Base-by-base conservation (phyloP, 2,329 filamentous ascomycete genomes). In the Gnomoniopsis sp. region DNA sequence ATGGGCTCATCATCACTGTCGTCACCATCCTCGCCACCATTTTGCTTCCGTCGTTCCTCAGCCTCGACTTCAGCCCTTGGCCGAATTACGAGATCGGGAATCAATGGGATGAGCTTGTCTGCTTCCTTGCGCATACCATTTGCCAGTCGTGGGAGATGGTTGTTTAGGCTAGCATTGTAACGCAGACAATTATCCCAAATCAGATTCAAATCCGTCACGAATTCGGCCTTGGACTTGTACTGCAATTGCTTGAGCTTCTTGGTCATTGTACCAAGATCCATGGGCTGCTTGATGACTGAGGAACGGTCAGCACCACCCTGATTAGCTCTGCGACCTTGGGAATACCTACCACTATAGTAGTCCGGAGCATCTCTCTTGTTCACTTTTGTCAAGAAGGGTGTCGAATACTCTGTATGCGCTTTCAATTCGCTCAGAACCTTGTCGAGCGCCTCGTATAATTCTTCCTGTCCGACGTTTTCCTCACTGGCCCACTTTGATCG, bases 401-500 rank as follows among this genome's bases (percentile, higher is more conserved):
- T 91, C 1, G 95, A 97, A 73, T 97, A 96, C 73, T 99, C 95
- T 2, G 92, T 96, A 77, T 96, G 93, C 38, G 95, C 95, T 74
- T 98, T 98, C 57, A 99, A 85, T 72, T 98, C 93, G 69, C 93
- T 96, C 68, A 99, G 81, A 54, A 99, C 95, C 77, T 98, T 98
- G 72, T 99, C 95, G 15, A 95, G 82, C 12, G 95, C 91, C 76
- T 99, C 95, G 71, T 99, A 99, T 6, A 99, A 81, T 74, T 99
- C 95, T 74, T 99, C 95, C 74, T 99, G 95, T 60, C 95, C 93
- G 62, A 99, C 89, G 66, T 96, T 95, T 67, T 99, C 95, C 73
- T 98, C 95, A 71, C 90, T 98, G 3, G 95, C 93, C 95, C 95
- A 99, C 76, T 99, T 99, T 74, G 93, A 98, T 68, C 95, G 84